Conservation (phyloP, 2,329 filamentous ascomycete genomes). For the Bipolaris sorokiniana region DNA sequence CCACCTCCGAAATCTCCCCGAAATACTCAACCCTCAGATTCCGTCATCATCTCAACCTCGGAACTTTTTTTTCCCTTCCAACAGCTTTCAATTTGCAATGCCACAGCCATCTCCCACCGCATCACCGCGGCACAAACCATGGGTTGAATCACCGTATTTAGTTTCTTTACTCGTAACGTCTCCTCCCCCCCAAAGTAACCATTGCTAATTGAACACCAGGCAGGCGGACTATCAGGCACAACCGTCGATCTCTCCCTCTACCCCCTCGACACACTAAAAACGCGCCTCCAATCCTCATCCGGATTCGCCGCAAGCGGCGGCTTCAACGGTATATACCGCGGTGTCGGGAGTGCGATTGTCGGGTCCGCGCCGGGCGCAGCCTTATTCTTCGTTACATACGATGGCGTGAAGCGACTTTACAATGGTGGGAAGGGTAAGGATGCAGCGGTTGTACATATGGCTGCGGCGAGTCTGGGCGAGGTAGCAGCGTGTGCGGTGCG, state of each 20-base stretch:
- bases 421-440: conserved; percentile 16
- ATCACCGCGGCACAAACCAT: conserved; percentile 31
- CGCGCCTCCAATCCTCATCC: conserved; percentile 82
- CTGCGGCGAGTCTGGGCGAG: conserved; percentile 84
- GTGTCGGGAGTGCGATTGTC: conserved; percentile 85
- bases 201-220: conserved; percentile 52
- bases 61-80: background rate
- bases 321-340: conserved; percentile 90
- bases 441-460: conserved; percentile 69
- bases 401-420: conserved; percentile 47
- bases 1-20: background rate
- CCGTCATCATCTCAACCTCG: conserved; percentile 12
- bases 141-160: conserved; percentile 56
- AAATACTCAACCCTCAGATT: conserved; percentile 7
- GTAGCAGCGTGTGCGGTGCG: conserved; percentile 89
- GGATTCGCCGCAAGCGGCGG: conserved; percentile 84
- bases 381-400: conserved; percentile 97
- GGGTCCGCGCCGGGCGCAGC: conserved; percentile 93
- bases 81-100: too few relatives aligned
- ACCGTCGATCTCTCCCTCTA: conserved; percentile 97
- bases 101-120: conserved; percentile 36
- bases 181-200: too few relatives aligned
- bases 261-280: conserved; percentile 98
- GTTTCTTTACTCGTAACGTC: conserved; percentile 54
- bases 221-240: conserved; percentile 89